Percentiles rank a stretch among this genome's conserved stretches.
Evolutionary conservation across 352 stramenopile genomes (phyloP).

Genomic region (Thraustochytrium sp.): DNA sequence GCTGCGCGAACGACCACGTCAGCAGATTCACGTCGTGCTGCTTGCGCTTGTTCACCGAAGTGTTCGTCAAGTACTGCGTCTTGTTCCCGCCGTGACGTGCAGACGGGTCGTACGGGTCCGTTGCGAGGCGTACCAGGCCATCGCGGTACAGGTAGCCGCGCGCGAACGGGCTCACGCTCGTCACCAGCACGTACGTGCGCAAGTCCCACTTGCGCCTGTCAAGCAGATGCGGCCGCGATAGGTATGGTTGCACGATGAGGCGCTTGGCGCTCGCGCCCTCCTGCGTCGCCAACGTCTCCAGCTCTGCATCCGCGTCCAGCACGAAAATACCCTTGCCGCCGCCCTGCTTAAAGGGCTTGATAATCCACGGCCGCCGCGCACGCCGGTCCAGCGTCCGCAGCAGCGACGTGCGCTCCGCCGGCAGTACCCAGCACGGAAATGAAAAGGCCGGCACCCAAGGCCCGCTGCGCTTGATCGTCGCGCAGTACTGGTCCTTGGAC

Average conservation of each 20-base stretch:
- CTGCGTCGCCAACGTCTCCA: constrained; percentile 2
- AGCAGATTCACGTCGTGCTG: not conserved
- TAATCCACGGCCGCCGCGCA: not conserved
- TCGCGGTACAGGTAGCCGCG: constrained; percentile 25
- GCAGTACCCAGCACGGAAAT: constrained; percentile 39
- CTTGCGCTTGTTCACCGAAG: constrained; percentile 34
- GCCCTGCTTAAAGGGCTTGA: constrained; percentile 44
- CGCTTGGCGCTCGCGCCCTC: not conserved
- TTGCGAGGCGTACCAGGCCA: constrained; percentile 33
- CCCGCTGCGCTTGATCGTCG: constrained; percentile 12
- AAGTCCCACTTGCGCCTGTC: constrained; percentile 11
- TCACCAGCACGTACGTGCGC: constrained; percentile 26
- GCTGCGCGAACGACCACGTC: constrained; percentile 35
- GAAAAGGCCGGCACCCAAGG: constrained; percentile 1
- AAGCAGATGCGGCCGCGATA: not conserved
- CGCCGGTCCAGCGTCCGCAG: not conserved
- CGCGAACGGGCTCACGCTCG: not conserved
- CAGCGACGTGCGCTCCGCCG: not conserved
- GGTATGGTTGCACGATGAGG: constrained; percentile 10
- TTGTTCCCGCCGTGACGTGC: constrained; percentile 37
- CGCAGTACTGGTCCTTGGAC: constrained; percentile 43
- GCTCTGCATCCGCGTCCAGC: constrained; percentile 11
- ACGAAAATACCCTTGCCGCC: constrained; percentile 42
- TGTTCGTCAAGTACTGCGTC: constrained; percentile 39
- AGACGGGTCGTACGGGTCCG: constrained; percentile 58